Conservation (phyloP, 164 flowering plant species). For the Magnolia sinica region DNA sequence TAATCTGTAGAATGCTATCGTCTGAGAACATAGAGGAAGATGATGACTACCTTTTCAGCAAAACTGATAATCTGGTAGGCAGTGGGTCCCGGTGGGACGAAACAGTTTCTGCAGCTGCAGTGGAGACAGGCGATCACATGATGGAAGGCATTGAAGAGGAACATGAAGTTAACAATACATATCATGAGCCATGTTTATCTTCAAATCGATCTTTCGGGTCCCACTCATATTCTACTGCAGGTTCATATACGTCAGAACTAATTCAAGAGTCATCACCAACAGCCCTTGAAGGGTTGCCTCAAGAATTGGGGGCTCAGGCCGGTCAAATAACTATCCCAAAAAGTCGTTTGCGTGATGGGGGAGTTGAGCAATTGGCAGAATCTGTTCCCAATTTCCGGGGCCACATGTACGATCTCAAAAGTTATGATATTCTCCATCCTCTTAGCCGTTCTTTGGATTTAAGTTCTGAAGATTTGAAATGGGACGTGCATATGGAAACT, state of each 20-base stretch:
- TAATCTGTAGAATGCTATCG: conserved; percentile 10
- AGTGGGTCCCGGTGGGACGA: conserved; percentile 15
- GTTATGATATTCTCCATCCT: conserved; percentile 23
- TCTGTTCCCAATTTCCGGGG: conserved; percentile 59
- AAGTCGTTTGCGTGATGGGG: conserved; percentile 17
- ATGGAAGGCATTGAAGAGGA: conserved; percentile 26
- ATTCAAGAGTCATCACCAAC: conserved; percentile 19
- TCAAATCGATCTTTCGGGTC: conserved; percentile 10
- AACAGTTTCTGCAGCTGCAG: conserved; percentile 17
- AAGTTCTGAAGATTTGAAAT: conserved; percentile 29
- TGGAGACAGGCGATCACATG: conserved; percentile 22
- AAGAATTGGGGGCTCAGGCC: conserved; percentile 24
- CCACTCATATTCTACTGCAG: background rate
- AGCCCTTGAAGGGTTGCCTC: conserved; percentile 23
- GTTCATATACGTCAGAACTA: conserved; percentile 24
- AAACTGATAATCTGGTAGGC: conserved; percentile 32
- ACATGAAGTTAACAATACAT: conserved; percentile 5
- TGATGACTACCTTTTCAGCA: conserved; percentile 49
- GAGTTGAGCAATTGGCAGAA: conserved; percentile 26
- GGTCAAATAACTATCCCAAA: conserved; percentile 37
- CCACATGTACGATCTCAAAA: conserved; percentile 22
- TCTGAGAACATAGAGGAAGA: conserved; percentile 37
- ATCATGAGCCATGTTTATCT: conserved; percentile 15
- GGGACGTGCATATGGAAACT: conserved; percentile 18
- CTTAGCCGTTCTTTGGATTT: conserved; percentile 54